Evolutionary conservation across 345 rosid species (phyloP).

Genomic region (Syzygium aromaticum): DNA sequence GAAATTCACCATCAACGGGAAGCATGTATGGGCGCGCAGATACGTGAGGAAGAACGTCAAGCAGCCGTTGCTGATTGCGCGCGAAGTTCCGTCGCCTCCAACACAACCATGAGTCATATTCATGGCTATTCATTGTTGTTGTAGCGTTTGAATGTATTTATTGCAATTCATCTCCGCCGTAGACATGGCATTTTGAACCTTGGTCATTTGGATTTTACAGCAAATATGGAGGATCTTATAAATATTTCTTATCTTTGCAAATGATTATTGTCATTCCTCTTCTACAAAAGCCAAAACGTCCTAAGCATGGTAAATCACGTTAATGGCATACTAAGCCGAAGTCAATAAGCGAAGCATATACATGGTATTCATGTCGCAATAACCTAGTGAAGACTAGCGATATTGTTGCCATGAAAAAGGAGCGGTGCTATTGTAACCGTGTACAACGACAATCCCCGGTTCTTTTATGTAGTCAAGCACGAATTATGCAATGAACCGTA

Average conservation of each 20-base stretch:
- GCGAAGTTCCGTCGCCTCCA: background rate
- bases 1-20: slow-evolving; percentile 61
- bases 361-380: background rate
- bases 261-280: background rate
- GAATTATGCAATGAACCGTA: background rate
- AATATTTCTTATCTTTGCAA: background rate
- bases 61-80: background rate
- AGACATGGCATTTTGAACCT: background rate
- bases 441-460: background rate
- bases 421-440: background rate
- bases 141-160: background rate
- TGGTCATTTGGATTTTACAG: background rate
- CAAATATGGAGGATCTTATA: background rate
- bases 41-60: slow-evolving; percentile 14
- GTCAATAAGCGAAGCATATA: background rate
- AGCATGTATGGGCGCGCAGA: slow-evolving; percentile 64
- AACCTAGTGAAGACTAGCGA: background rate
- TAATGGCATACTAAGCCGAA: background rate
- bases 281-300: background rate
- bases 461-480: background rate
- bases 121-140: background rate
- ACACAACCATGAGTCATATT: background rate
- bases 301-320: background rate
- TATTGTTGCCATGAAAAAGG: background rate
- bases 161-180: background rate